phyloP scores from a whole-genome alignment of 352 stramenopile genomes.

The Globisporangium rhizosaccharum region DNA sequence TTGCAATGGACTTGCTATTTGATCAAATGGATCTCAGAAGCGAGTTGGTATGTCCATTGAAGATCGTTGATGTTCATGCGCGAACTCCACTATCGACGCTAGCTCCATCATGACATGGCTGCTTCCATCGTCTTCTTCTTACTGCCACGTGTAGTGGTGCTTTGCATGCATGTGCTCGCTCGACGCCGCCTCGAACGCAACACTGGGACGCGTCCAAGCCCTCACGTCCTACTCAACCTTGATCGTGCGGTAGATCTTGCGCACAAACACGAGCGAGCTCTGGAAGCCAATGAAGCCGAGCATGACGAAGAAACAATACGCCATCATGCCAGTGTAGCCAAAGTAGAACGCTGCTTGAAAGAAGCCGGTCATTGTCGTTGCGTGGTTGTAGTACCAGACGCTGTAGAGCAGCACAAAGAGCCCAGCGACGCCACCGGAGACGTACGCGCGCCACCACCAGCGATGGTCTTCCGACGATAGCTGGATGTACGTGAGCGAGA shows the following conservation, averaged over 20 bases:
- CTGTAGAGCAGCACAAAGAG: constrained; percentile 96
- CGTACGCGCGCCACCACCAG: constrained; percentile 97
- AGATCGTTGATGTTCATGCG: no score
- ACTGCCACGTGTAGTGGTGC: no score
- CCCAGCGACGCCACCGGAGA: constrained; percentile 93
- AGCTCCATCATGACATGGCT: no score
- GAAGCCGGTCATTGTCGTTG: constrained; percentile 93
- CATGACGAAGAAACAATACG: constrained; percentile 97
- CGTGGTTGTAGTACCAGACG: constrained; percentile 94
- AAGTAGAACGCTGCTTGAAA: constrained; percentile 97
- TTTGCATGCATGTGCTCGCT: neutral
- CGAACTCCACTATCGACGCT: no score
- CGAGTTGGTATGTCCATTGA: no score
- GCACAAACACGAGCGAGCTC: constrained; percentile 94
- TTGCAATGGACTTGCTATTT: no score
- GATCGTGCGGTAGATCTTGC: constrained; percentile 96
- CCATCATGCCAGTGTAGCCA: constrained; percentile 96
- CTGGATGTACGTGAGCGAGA: constrained; percentile 97
- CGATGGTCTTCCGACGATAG: constrained; percentile 94
- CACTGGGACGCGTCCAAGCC: no score
- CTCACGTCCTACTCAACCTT: constrained; percentile 89
- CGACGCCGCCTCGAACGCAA: no score
- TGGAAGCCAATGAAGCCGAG: constrained; percentile 95
- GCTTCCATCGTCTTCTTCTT: neutral
- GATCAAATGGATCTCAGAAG: no score